Base-by-base conservation (phyloP, 2,329 filamentous ascomycete species). In the Sarocladiaceae sp. region DNA sequence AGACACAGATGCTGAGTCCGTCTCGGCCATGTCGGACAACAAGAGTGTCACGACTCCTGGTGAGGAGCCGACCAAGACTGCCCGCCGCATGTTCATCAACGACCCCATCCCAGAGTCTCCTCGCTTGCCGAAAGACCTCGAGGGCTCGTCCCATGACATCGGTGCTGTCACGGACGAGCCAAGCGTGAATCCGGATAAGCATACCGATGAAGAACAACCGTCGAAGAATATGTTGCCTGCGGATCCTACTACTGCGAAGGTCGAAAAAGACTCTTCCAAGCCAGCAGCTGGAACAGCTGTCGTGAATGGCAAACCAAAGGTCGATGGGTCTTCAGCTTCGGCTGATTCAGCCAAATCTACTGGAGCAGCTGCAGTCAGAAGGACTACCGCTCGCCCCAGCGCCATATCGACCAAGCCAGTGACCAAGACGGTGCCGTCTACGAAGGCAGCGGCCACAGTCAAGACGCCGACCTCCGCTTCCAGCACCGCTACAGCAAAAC, bases 71-170 rank as follows among this genome's bases (percentile, higher is more conserved):
- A 29, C 23, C 11, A 49, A 50, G 20, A 33, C 51, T n/a, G 23
- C 39, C 12, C 51, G 47, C 43, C 57, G 53, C 43, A 47, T 53
- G 10, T 49, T 61, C 35, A 49, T 62, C 29, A 58, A 64, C 32
- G 66, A 70, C 46, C 51, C 67, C 2, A 68, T 72, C 41, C 61
- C 64, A 13, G 68, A 72, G 48, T 67, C 67, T 2, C 67, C 69
- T 20, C 57, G 51, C 27, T 52, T 55, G n/a, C 53, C 58, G 31
- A 43, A 48, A 24, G 50, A 53, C 5, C 16, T 44, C 18, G 46
- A 50, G 20, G 51, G 48, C 32, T 44, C 48, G 19, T 37, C 45
- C 21, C 37, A 51, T 18, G 43, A 53, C 15, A 40, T 53, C 42
- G 51, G 53, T 49, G 47, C 53, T 53, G 45, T 63, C 41, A 44